A percentile compares a stretch with the other conserved stretches of the same genome.
Evolutionary conservation across 2,329 filamentous ascomycete genomes (phyloP).

Genomic region (Exophiala alcalophila): DNA sequence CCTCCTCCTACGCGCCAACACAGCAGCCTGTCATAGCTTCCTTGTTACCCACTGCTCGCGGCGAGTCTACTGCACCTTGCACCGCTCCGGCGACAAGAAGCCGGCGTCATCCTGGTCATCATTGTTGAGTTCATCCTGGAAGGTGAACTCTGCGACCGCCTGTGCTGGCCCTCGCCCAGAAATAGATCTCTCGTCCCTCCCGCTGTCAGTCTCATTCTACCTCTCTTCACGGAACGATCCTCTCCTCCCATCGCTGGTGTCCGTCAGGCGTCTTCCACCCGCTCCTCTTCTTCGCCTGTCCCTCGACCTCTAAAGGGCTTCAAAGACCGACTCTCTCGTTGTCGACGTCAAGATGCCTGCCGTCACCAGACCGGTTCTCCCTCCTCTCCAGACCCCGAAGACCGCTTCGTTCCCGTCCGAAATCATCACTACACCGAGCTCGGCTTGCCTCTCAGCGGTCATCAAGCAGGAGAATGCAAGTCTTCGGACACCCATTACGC

Average conservation of each 20-base stretch:
- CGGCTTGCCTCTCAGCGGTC: constrained; percentile 53
- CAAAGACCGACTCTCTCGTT: constrained; percentile 29
- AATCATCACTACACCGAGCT: constrained; percentile 49
- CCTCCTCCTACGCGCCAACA: constrained; percentile 25
- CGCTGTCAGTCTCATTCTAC: constrained; percentile 14
- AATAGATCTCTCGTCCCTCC: constrained; percentile 26
- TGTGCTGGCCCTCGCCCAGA: constrained; percentile 25
- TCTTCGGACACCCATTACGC: constrained; percentile 81
- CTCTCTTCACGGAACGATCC: constrained; percentile 24
- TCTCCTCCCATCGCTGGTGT: constrained; percentile 21
- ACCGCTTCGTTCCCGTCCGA: constrained; percentile 50
- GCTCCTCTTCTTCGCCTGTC: constrained; percentile 6
- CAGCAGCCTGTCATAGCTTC: constrained; percentile 20
- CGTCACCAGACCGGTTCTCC: constrained; percentile 38
- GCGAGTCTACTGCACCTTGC: constrained; percentile 22
- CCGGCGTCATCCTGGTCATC: constrained; percentile 29
- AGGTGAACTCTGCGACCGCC: no score
- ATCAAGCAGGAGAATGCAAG: constrained; percentile 66
- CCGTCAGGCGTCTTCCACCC: constrained; percentile 21
- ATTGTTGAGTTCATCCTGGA: no score
- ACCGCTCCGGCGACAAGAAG: constrained; percentile 24
- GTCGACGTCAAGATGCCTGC: constrained; percentile 31
- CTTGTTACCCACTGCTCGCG: constrained; percentile 8
- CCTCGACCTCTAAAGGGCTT: constrained; percentile 14
- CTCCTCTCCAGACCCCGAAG: constrained; percentile 46